Evolutionary conservation across 108 stramenopile genomes (phyloP).

Genomic region (Cyclostephanos invisitatus): DNA sequence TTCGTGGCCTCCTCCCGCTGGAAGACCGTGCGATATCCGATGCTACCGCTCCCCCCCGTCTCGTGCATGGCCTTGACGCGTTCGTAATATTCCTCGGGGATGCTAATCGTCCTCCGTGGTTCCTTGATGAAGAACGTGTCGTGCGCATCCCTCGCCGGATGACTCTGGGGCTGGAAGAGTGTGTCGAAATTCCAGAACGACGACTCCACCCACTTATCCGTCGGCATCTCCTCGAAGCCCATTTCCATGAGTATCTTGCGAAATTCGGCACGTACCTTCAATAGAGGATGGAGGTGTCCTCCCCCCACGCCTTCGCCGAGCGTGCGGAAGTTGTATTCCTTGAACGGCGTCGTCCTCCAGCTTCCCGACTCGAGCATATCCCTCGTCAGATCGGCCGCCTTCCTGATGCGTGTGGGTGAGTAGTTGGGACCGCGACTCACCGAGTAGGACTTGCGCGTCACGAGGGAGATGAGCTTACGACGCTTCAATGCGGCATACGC

Average conservation of each 20-base stretch:
- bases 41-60: conserved; percentile 90
- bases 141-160: conserved; percentile 99
- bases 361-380: conserved; percentile 95
- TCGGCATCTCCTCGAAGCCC: conserved; percentile 99
- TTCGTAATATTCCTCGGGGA: conserved; percentile 97
- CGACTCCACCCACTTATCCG: conserved; percentile 98
- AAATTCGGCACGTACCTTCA: conserved; percentile 96
- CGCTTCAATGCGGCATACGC: conserved; percentile 56
- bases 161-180: conserved; percentile 99
- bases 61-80: conserved; percentile 98
- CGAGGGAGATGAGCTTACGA: conserved; percentile 70
- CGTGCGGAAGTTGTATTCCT: conserved; percentile 95
- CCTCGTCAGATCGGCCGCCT: conserved; percentile 96
- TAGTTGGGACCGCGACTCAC: conserved; percentile 84
- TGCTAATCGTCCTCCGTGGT: conserved; percentile 76
- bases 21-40: conserved; percentile 97
- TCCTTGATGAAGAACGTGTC: conserved; percentile 99
- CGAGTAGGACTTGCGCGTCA: conserved; percentile 87
- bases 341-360: conserved; percentile 93
- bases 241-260: conserved; percentile 97
- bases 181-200: conserved; percentile 99
- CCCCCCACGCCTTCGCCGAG: conserved; percentile 91
- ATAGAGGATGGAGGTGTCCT: conserved; percentile 95
- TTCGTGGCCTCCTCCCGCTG: conserved; percentile 96
- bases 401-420: conserved; percentile 81